Percentiles rank a stretch among this genome's conserved stretches.
Evolutionary conservation across 495 filamentous ascomycete genomes (phyloP).

Genomic region (Talaromyces adpressus): DNA sequence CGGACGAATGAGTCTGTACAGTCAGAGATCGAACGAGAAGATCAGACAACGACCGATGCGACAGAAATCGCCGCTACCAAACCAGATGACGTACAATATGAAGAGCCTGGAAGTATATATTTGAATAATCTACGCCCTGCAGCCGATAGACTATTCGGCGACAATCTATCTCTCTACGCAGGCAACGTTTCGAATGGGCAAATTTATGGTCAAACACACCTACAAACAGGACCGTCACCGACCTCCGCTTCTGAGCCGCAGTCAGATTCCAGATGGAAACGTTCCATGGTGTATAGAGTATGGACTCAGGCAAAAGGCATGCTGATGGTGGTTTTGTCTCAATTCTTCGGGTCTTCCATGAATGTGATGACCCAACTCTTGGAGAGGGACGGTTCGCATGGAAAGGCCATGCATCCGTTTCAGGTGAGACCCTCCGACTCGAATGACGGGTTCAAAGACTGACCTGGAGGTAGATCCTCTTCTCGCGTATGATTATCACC

Average conservation of each 20-base stretch:
- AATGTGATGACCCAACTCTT: conserved; percentile 75
- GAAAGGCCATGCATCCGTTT: conserved; percentile 72
- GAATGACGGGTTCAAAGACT: background rate
- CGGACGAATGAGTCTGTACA: background rate
- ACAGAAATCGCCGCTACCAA: background rate
- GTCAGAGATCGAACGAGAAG: background rate
- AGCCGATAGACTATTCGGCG: conserved; percentile 5
- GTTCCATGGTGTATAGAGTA: conserved; percentile 12
- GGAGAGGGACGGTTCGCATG: conserved; percentile 58
- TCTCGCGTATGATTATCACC: conserved; percentile 78
- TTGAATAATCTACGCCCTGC: background rate
- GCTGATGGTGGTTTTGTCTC: conserved; percentile 63
- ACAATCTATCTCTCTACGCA: conserved; percentile 8
- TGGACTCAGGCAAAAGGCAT: conserved; percentile 65
- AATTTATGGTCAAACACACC: background rate
- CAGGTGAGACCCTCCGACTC: conserved; percentile 41
- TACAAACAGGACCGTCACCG: background rate
- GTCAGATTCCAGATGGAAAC: conserved; percentile 13
- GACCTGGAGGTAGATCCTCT: conserved; percentile 53
- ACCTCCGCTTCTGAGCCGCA: background rate
- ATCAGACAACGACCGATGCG: background rate
- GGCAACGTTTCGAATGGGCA: background rate
- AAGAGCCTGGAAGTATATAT: background rate
- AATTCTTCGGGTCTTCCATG: conserved; percentile 86
- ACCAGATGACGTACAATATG: background rate